Percentiles rank a stretch among this genome's conserved stretches.
Conservation (phyloP, 2,329 filamentous ascomycete genomes). For the Aspergillus candidus region DNA sequence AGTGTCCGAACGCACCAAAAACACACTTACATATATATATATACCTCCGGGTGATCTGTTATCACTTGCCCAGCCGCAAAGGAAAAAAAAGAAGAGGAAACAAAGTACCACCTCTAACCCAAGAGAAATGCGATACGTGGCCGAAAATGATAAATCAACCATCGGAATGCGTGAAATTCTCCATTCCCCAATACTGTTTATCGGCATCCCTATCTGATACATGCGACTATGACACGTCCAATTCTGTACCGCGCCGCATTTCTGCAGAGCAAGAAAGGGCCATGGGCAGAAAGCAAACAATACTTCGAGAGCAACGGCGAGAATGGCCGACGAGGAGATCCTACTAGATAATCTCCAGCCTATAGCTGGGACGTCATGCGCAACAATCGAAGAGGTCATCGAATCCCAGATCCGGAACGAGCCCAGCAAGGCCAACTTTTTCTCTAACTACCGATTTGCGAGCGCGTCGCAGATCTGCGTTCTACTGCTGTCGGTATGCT, state of each 20-base stretch:
- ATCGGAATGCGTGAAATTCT: too few relatives aligned
- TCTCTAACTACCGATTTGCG: conserved; percentile 2
- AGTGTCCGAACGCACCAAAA: too few relatives aligned
- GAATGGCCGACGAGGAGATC: neutral
- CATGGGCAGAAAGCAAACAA: neutral
- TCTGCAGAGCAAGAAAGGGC: too few relatives aligned
- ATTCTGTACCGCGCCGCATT: too few relatives aligned
- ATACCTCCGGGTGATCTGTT: too few relatives aligned
- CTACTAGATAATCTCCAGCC: conserved; percentile 1
- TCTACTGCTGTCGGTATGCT: neutral
- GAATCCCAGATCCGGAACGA: neutral
- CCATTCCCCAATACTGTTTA: too few relatives aligned
- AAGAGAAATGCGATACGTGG: too few relatives aligned
- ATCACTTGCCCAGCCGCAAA: too few relatives aligned
- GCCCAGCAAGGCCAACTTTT: neutral
- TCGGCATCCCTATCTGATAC: too few relatives aligned
- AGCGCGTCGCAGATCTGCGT: neutral
- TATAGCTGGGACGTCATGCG: neutral
- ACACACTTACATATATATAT: neutral
- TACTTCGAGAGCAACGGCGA: neutral
- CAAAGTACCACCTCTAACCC: too few relatives aligned
- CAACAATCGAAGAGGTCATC: neutral
- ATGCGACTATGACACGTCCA: too few relatives aligned
- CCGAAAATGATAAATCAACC: too few relatives aligned
- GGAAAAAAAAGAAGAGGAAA: neutral